phyloP scores from a whole-genome alignment of 2,329 filamentous ascomycete species.

The Ophiocordyceps polyrhachis-furcata region DNA sequence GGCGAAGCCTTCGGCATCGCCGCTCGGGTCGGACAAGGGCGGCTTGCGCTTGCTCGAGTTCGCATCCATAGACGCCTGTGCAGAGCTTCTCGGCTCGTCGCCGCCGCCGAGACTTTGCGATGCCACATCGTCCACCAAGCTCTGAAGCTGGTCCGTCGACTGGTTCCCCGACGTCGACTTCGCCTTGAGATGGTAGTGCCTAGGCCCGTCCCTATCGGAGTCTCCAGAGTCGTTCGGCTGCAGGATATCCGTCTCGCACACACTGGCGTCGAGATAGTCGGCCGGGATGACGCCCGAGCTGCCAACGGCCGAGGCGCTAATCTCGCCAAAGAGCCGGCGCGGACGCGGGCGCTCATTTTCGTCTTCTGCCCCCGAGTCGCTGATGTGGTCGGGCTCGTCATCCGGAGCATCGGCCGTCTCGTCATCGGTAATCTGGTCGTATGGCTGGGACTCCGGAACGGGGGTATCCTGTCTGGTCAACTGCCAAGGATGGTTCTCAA shows the following conservation, averaged over 20 bases:
- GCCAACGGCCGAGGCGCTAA: conserved; percentile 32
- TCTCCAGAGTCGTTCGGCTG: conserved; percentile 29
- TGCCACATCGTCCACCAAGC: conserved; percentile 29
- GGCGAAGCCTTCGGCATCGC: conserved; percentile 25
- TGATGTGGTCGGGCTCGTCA: conserved; percentile 19
- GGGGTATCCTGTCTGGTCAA: conserved; percentile 20
- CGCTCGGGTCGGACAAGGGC: conserved; percentile 26
- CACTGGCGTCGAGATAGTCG: conserved; percentile 23
- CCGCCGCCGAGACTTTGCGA: conserved; percentile 35
- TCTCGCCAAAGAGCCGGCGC: conserved; percentile 34
- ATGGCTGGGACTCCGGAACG: conserved; percentile 24
- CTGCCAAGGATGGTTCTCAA: conserved; percentile 55
- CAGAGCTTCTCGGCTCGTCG: conserved; percentile 9
- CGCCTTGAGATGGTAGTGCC: conserved; percentile 8
- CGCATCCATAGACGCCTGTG: conserved; percentile 15
- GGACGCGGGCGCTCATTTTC: conserved; percentile 32
- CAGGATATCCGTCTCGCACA: conserved; percentile 21
- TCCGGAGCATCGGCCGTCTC: conserved; percentile 10
- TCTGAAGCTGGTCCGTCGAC: conserved; percentile 30
- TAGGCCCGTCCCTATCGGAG: conserved; percentile 11
- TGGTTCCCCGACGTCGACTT: conserved; percentile 23
- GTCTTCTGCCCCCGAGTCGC: conserved; percentile 52
- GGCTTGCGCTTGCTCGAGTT: conserved; percentile 38
- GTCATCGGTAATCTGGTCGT: conserved; percentile 44
- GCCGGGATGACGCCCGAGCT: conserved; percentile 32